A percentile compares a stretch with the other conserved stretches of the same genome.
Evolutionary conservation across 345 rosid species (phyloP).

Genomic region (Salix caprea): DNA sequence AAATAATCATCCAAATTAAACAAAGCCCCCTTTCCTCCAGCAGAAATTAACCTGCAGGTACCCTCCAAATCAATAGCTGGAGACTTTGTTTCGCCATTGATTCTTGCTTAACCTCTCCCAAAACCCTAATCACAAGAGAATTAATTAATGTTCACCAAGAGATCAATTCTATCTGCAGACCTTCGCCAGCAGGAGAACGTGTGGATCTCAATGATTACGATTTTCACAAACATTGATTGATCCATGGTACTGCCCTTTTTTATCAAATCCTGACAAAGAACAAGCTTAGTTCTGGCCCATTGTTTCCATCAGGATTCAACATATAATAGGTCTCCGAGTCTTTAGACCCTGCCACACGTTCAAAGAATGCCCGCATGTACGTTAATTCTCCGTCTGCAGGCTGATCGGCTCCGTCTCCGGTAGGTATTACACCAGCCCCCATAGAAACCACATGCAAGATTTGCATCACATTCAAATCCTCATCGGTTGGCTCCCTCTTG

Average conservation of each 20-base stretch:
- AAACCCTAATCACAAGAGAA: not conserved
- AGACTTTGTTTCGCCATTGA: not conserved
- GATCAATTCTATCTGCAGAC: not conserved
- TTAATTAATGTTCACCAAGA: not conserved
- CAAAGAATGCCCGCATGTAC: slow-evolving; percentile 77
- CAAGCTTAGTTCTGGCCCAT: slow-evolving; percentile 62
- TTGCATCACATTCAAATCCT: slow-evolving; percentile 75
- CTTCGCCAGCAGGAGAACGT: not conserved
- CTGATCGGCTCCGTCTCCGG: slow-evolving; percentile 21
- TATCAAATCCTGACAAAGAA: slow-evolving; percentile 59
- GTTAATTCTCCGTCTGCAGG: slow-evolving; percentile 61
- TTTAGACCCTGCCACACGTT: slow-evolving; percentile 67
- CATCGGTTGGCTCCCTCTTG: slow-evolving; percentile 65
- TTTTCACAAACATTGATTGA: not conserved
- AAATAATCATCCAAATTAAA: not conserved
- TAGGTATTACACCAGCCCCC: slow-evolving; percentile 81
- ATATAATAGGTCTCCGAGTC: slow-evolving; percentile 90
- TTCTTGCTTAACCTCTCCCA: not conserved
- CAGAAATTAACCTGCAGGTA: not conserved
- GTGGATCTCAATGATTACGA: not conserved
- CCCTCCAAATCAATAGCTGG: not conserved
- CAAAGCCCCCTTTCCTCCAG: not conserved
- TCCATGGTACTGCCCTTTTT: not conserved
- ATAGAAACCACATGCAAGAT: slow-evolving; percentile 62
- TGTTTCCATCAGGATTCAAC: slow-evolving; percentile 73